Evolutionary conservation across 225 moss, liverwort and hornwort species (phyloP).

Genomic region (Sphagnum contortum): DNA sequence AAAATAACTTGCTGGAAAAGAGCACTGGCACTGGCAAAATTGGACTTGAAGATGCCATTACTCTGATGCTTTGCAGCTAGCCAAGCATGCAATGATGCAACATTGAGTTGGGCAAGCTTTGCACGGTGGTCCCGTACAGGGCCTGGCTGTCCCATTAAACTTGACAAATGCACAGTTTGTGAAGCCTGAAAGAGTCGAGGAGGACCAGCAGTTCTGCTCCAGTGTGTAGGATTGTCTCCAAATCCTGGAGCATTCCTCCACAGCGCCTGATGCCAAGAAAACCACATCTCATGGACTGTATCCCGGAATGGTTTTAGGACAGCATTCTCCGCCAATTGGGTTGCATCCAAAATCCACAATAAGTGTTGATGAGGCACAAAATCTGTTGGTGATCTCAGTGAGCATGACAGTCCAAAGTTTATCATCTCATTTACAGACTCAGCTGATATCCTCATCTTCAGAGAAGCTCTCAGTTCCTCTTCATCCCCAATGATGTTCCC

Average conservation of each 20-base stretch:
- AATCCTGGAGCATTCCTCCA: slow-evolving; percentile 36
- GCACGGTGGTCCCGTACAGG: slow-evolving; percentile 63
- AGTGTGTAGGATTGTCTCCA: slow-evolving; percentile 23
- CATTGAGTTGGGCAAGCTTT: slow-evolving; percentile 64
- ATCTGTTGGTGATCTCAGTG: slow-evolving; percentile 79
- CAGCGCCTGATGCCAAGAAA: slow-evolving; percentile 74
- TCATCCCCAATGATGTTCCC: slow-evolving; percentile 14
- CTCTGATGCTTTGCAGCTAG: slow-evolving; percentile 35
- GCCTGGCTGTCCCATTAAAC: slow-evolving; percentile 43
- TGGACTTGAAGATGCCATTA: slow-evolving; percentile 27
- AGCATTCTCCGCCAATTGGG: background rate
- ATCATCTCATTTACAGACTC: slow-evolving; percentile 27
- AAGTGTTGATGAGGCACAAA: slow-evolving; percentile 85
- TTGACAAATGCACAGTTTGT: slow-evolving; percentile 55
- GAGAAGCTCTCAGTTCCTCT: slow-evolving; percentile 16
- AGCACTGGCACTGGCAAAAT: slow-evolving; percentile 36
- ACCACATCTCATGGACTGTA: slow-evolving; percentile 72
- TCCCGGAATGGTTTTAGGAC: slow-evolving; percentile 23
- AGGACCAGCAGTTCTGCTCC: slow-evolving; percentile 48
- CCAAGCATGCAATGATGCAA: slow-evolving; percentile 62
- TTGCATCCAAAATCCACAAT: slow-evolving; percentile 65
- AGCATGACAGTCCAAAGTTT: slow-evolving; percentile 50
- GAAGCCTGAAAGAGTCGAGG: slow-evolving; percentile 67
- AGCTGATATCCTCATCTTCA: slow-evolving; percentile 24
- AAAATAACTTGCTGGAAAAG: slow-evolving; percentile 65